Conservation (phyloP, 176 grass and related monocot genomes). For the Lolium rigidum region DNA sequence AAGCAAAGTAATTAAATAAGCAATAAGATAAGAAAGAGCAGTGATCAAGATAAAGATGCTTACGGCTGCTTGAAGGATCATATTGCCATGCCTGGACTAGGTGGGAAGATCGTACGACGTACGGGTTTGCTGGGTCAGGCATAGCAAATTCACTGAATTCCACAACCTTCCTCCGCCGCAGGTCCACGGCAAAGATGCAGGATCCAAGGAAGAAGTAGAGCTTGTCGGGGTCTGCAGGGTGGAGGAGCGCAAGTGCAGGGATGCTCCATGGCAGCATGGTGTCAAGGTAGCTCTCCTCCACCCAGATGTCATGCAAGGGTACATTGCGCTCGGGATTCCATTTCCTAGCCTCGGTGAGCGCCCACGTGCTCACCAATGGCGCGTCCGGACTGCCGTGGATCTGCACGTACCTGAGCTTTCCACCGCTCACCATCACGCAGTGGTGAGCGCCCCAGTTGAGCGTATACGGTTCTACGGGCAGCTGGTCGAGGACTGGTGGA, state of each 20-base stretch:
- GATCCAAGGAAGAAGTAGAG: constrained; percentile 33
- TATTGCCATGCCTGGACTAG: constrained; percentile 25
- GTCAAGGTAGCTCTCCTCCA: constrained; percentile 20
- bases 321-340: constrained; percentile 22
- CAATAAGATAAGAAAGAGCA: too few species aligned
- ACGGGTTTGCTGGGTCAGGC: neutral
- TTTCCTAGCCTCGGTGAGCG: neutral
- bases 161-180: constrained; percentile 9
- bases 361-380: neutral
- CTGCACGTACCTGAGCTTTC: neutral
- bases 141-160: neutral
- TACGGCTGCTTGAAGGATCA: constrained; percentile 10
- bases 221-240: constrained; percentile 1
- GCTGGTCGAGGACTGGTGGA: neutral
- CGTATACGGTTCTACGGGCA: neutral
- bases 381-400: neutral
- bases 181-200: constrained; percentile 20
- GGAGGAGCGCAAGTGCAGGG: constrained; percentile 9
- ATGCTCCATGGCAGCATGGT: neutral
- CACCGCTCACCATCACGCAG: neutral
- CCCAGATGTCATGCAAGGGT: constrained; percentile 8
- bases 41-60: too few species aligned
- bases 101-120: neutral
- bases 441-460: neutral
- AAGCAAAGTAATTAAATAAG: too few species aligned